Conservation (phyloP, 2,329 filamentous ascomycete genomes). For the Hypocreales sp. region DNA sequence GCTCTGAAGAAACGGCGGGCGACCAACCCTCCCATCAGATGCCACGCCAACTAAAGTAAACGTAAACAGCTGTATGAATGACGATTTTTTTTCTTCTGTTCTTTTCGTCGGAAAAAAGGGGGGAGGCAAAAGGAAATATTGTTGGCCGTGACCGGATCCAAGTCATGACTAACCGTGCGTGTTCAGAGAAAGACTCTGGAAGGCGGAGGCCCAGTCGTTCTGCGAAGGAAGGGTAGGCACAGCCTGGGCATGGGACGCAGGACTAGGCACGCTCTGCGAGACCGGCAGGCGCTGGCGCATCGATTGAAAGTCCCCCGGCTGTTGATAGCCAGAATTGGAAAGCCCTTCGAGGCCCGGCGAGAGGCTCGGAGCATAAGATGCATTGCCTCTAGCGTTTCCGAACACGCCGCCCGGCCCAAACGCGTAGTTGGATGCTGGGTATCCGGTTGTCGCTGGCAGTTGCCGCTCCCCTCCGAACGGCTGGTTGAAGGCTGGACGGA, state of each 20-base stretch:
- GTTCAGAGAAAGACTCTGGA: constrained; percentile 60
- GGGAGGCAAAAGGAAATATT: constrained; percentile 1
- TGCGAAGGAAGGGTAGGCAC: constrained; percentile 25
- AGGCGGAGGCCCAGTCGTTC: constrained; percentile 46
- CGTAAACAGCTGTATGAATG: too few relatives aligned
- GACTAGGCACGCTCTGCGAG: constrained; percentile 19
- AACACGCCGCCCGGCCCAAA: constrained; percentile 17
- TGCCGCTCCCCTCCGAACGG: constrained; percentile 26
- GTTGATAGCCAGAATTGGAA: constrained; percentile 14
- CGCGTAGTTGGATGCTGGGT: constrained; percentile 18
- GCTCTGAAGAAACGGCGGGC: too few relatives aligned
- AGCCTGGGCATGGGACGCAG: constrained; percentile 19
- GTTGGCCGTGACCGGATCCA: too few relatives aligned
- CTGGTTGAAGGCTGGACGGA: constrained; percentile 25
- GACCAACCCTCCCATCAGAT: too few relatives aligned
- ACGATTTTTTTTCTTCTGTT: too few relatives aligned
- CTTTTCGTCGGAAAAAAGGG: too few relatives aligned
- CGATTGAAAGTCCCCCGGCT: constrained; percentile 26
- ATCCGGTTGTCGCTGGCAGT: constrained; percentile 19
- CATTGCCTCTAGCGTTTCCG: constrained; percentile 14
- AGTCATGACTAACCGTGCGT: too few relatives aligned
- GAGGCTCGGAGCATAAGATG: constrained; percentile 13
- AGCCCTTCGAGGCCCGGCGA: constrained; percentile 15
- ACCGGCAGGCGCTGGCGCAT: constrained; percentile 31
- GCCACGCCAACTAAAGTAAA: too few relatives aligned